Conservation (phyloP, 495 filamentous ascomycete species). For the Penicillium taxi region DNA sequence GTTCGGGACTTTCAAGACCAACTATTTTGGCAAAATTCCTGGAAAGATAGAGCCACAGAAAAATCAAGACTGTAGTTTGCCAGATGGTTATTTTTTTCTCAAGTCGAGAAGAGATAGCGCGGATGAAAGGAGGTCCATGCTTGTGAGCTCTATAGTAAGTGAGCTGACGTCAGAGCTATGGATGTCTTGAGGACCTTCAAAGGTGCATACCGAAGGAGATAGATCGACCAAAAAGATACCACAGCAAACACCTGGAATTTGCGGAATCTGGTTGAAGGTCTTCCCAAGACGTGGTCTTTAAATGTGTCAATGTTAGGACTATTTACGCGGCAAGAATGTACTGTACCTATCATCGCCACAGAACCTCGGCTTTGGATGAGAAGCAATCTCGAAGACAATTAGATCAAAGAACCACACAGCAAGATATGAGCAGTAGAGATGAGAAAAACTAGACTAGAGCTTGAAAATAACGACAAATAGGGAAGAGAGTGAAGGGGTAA, state of each 20-base stretch:
- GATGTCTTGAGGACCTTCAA: background rate
- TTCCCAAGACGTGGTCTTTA: conserved; percentile 82
- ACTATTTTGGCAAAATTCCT: conserved; percentile 91
- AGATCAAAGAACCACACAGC: conserved; percentile 3
- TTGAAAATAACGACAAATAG: no score
- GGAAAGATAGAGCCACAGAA: conserved; percentile 83
- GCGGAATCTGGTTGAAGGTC: conserved; percentile 82
- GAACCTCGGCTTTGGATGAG: background rate
- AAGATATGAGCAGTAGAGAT: no score
- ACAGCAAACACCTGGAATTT: conserved; percentile 90
- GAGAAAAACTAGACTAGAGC: no score
- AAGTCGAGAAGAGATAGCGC: conserved; percentile 62
- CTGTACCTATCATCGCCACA: conserved; percentile 32
- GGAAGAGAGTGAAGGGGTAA: background rate
- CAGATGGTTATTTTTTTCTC: conserved; percentile 67
- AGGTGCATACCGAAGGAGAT: conserved; percentile 57
- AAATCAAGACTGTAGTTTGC: conserved; percentile 80
- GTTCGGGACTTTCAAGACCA: conserved; percentile 86
- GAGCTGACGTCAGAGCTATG: background rate
- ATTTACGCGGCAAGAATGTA: background rate
- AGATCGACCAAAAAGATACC: conserved; percentile 82
- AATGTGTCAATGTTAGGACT: background rate
- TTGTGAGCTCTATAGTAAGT: conserved; percentile 56
- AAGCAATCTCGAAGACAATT: conserved; percentile 9
- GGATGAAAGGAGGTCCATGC: conserved; percentile 75